Evolutionary conservation across 2,329 filamentous ascomycete genomes (phyloP).

Genomic region (Sporothrix curviconia): DNA sequence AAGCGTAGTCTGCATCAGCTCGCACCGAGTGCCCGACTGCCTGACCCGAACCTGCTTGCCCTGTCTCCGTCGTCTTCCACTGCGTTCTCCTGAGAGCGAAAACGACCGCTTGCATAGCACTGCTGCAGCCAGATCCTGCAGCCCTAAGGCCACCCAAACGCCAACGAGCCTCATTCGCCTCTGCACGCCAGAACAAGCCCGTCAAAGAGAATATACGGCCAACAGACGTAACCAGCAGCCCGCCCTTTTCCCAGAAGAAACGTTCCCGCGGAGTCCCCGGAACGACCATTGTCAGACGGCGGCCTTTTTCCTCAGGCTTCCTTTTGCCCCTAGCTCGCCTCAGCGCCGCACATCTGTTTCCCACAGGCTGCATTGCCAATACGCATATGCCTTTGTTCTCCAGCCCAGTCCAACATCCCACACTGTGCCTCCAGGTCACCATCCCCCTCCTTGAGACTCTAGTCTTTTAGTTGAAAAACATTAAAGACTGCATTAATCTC

Average conservation of each 20-base stretch:
- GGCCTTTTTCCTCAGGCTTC: not conserved
- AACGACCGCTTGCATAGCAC: not conserved
- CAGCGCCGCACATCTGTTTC: no score
- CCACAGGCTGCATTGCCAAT: not conserved
- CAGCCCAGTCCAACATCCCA: not conserved
- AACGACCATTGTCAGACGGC: not conserved
- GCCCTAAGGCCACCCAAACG: not conserved
- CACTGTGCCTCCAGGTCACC: slow-evolving; percentile 9
- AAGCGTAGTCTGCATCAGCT: not conserved
- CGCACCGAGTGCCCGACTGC: not conserved
- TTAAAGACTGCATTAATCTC: slow-evolving; percentile 2
- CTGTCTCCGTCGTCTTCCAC: not conserved
- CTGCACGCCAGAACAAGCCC: not conserved
- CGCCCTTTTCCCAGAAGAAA: slow-evolving; percentile 4
- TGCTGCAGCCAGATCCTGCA: no score
- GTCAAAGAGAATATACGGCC: not conserved
- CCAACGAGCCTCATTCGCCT: not conserved
- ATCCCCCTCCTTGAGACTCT: not conserved
- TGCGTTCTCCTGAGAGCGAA: not conserved
- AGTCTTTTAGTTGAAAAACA: slow-evolving; percentile 3
- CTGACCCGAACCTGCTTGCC: no score
- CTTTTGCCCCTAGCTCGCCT: slow-evolving; percentile 7
- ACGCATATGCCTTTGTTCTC: slow-evolving; percentile 5
- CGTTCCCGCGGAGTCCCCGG: slow-evolving; percentile 10
- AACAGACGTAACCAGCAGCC: not conserved